Evolutionary conservation across 1,139 yeast species (phyloP).

Genomic region (Pichia sp.): DNA sequence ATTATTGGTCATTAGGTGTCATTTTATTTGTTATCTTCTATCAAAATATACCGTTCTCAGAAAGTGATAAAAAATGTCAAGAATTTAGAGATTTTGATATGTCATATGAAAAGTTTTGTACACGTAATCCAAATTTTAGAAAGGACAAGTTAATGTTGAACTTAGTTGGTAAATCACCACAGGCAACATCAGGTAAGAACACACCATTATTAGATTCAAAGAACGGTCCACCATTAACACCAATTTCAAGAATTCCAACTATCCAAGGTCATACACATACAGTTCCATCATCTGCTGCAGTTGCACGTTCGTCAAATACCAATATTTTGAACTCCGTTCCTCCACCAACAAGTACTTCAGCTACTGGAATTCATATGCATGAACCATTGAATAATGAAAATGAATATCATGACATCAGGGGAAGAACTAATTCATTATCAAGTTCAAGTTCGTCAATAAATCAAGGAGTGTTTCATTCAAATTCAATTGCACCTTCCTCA

Average conservation of each 20-base stretch:
- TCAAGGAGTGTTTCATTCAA: not conserved
- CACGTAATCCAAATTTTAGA: constrained; percentile 47
- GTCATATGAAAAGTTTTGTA: constrained; percentile 45
- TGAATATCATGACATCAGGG: not conserved
- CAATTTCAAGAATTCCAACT: constrained; percentile 11
- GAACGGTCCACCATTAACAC: not conserved
- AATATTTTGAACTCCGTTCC: constrained; percentile 1
- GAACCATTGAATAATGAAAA: not conserved
- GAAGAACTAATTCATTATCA: constrained; percentile 2
- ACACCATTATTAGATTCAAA: constrained; percentile 6
- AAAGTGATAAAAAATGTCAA: constrained; percentile 37
- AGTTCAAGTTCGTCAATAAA: constrained; percentile 13
- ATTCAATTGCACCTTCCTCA: constrained; percentile 4
- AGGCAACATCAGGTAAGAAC: constrained; percentile 4
- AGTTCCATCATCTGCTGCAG: constrained; percentile 13
- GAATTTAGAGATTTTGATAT: constrained; percentile 56
- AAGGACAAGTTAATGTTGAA: constrained; percentile 32
- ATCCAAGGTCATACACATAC: constrained; percentile 4
- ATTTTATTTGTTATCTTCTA: constrained; percentile 56
- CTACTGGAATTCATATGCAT: not conserved
- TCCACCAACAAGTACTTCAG: not conserved
- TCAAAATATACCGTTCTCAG: constrained; percentile 54
- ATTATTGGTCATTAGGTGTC: constrained; percentile 70
- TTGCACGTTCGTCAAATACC: constrained; percentile 9
- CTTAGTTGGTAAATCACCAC: constrained; percentile 12